Conservation (phyloP, 495 filamentous ascomycete species). For the Talaromyces adpressus region DNA sequence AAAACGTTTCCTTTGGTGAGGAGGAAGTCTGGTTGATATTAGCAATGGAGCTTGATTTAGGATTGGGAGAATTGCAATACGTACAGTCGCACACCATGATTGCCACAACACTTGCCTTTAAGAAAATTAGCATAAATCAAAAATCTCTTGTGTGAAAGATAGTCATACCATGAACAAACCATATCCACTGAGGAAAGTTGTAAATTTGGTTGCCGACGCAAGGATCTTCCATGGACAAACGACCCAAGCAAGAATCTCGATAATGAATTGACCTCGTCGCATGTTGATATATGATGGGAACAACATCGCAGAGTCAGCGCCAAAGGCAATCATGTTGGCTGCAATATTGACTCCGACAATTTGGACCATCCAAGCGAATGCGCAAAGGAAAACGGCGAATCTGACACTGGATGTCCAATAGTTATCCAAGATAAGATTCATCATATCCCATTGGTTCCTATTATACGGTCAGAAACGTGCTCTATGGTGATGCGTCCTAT, state of each 20-base stretch:
- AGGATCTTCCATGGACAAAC: slow-evolving; percentile 46
- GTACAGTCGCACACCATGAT: slow-evolving; percentile 50
- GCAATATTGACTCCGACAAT: slow-evolving; percentile 27
- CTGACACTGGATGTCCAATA: slow-evolving; percentile 20
- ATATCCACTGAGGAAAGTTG: slow-evolving; percentile 41
- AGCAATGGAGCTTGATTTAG: neutral
- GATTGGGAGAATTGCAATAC: slow-evolving; percentile 2
- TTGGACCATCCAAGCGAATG: slow-evolving; percentile 19
- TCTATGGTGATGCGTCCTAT: neutral
- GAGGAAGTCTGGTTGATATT: slow-evolving; percentile 33
- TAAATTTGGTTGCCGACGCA: slow-evolving; percentile 30
- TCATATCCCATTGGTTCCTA: slow-evolving; percentile 29
- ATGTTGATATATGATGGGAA: slow-evolving; percentile 29
- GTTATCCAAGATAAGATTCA: slow-evolving; percentile 22
- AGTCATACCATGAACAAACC: slow-evolving; percentile 27
- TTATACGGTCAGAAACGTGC: neutral
- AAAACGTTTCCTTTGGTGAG: slow-evolving; percentile 48
- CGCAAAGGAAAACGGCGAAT: slow-evolving; percentile 32
- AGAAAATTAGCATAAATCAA: neutral
- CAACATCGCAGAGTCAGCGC: slow-evolving; percentile 22
- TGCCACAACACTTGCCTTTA: slow-evolving; percentile 38
- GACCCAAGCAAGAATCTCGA: slow-evolving; percentile 26
- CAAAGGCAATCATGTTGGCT: slow-evolving; percentile 30
- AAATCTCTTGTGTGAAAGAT: neutral
- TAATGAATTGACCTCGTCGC: slow-evolving; percentile 28